Evolutionary conservation across 208 protist genomes (phyloP).

Genomic region (Acanthamoeba castellanii): DNA sequence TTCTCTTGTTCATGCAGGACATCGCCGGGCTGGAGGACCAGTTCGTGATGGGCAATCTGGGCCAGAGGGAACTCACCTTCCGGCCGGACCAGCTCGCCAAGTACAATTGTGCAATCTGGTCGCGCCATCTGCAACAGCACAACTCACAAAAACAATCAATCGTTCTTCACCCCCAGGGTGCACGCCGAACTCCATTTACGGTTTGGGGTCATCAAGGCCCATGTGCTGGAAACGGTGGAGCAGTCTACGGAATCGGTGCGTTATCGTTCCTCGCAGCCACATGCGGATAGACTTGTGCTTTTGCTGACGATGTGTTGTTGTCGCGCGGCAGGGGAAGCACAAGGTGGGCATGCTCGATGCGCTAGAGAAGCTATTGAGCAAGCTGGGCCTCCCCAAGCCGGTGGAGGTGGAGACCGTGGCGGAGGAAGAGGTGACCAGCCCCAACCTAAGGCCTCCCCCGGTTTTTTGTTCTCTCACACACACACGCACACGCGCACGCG

Average conservation of each 20-base stretch:
- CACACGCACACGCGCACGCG: too few relatives aligned
- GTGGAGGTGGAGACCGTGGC: neutral
- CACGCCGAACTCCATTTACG: neutral
- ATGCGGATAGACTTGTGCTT: too few relatives aligned
- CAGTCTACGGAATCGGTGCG: neutral
- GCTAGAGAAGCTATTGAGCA: neutral
- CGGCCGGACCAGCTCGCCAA: neutral
- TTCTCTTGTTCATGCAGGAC: neutral
- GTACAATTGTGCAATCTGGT: neutral
- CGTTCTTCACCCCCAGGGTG: neutral
- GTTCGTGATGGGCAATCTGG: conserved; percentile 19
- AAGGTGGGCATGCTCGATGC: neutral
- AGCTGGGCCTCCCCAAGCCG: conserved; percentile 27
- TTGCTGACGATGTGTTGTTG: neutral
- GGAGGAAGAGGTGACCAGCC: neutral
- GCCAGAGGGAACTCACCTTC: neutral
- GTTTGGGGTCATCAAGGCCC: neutral
- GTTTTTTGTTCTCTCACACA: neutral
- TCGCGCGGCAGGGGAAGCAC: neutral
- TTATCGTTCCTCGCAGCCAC: neutral
- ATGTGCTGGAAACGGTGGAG: neutral
- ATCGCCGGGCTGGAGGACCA: neutral
- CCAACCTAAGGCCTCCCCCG: neutral
- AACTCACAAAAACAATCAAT: neutral
- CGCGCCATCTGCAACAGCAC: too few relatives aligned